Evolutionary conservation across 1,284 basidiomycete species (phyloP), one percentile per base, ranked within the genome.

Genomic region (Boletus semigastroideus): DNA sequence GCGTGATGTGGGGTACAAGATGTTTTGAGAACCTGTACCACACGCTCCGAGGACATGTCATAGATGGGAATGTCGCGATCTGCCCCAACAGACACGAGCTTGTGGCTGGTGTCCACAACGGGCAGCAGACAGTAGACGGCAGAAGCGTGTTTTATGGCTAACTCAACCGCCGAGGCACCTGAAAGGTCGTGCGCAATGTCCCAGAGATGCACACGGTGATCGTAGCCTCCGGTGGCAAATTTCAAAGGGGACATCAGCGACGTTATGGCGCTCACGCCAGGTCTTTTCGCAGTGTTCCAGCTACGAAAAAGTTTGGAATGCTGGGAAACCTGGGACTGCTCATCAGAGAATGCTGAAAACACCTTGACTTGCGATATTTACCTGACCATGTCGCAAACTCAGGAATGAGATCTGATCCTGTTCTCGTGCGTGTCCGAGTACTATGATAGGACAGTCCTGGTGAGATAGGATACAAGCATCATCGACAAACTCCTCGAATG

Each of bases 171-270:
- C 4, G 68, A 63, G 19, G 69, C 67, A 33, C 64, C 56, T 30
- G 64, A 64, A 34, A 72, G 49, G 49, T 70, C 66, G 13, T 68
- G 60, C 17, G 66, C 57, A 22, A 78, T 49, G 17, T 72, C 63
- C 79, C 78, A 80, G 4, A 78, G 58, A 52, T 79, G 78, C 16
- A 82, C 68, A 25, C 59, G 47, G 52, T 79, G 78, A 61, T 80
- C 77, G 46, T 77, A 72, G 8, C 78, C 78, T n/a, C 78, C 79
- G 7, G 70, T 79, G 9, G 70, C 77, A 58, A 80, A 79, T 60
- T 67, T 66, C 22, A 65, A 59, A 9, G 74, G 68, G 27, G 72
- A 72, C 56, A 67, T 60, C 66, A 77, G 64, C 11, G 74, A 40
- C 13, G 73, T 63, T 5, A 80, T 59, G 11, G 74, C 72, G 48